Conservation (phyloP, 345 rosid species). For the Lepidium aucheri region DNA sequence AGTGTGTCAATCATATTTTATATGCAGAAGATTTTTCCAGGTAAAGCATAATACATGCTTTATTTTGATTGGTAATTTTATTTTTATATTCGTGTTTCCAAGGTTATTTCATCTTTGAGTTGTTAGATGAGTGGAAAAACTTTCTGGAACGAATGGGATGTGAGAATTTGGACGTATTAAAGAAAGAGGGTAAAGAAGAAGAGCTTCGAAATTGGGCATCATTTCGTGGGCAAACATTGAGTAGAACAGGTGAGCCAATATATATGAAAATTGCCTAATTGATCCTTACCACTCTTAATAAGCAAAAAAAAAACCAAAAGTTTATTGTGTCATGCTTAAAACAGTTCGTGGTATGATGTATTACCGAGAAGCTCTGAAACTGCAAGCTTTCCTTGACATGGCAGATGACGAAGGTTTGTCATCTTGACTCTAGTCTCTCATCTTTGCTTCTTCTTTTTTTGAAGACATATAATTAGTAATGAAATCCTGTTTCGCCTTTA, state of each 20-base stretch:
- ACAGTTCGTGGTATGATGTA: constrained; percentile 99
- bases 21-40: constrained; percentile 85
- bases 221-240: constrained; percentile 85
- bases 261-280: background rate
- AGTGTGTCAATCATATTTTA: constrained; percentile 75
- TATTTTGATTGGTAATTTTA: background rate
- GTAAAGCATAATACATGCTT: constrained; percentile 22
- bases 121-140: constrained; percentile 86
- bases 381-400: constrained; percentile 85
- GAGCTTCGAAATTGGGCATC: constrained; percentile 90
- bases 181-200: constrained; percentile 43
- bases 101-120: background rate
- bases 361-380: constrained; percentile 74
- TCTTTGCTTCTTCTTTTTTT: constrained; percentile 2
- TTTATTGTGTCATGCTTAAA: constrained; percentile 9
- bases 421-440: constrained; percentile 4
- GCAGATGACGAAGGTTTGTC: constrained; percentile 64
- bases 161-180: constrained; percentile 41
- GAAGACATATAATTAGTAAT: background rate
- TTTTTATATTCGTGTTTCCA: background rate
- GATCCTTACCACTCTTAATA: background rate
- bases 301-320: background rate
- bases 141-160: constrained; percentile 78
- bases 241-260: constrained; percentile 70
- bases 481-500: constrained; percentile 26